phyloP scores from a whole-genome alignment of 192 early-diverging fungal species.

The Gamsiella multidivaricata region DNA sequence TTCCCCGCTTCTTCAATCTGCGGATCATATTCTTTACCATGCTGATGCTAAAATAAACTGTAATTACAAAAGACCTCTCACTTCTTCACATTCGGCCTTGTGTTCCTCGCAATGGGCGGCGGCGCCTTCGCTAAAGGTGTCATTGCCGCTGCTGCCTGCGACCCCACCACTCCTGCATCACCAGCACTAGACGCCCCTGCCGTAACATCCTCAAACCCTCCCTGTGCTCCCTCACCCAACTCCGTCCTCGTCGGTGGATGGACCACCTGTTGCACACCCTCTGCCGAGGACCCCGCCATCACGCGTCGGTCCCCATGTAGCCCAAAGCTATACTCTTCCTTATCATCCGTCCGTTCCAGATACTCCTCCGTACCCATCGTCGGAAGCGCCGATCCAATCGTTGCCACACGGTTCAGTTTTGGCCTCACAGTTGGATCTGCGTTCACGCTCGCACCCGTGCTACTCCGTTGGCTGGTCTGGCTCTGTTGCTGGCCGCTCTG shows the following conservation, averaged over 20 bases:
- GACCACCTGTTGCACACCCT: background rate
- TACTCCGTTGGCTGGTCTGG: background rate
- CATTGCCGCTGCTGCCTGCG: no score
- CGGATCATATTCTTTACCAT: no score
- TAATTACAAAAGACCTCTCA: no score
- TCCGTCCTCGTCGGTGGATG: constrained; percentile 6
- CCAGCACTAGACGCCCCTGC: no score
- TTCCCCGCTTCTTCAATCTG: no score
- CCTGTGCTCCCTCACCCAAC: constrained; percentile 8
- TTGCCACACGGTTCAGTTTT: background rate
- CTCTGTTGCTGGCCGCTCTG: background rate
- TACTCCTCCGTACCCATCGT: constrained; percentile 51
- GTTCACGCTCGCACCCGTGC: no score
- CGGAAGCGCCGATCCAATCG: constrained; percentile 20
- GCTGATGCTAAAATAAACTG: no score
- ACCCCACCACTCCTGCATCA: no score
- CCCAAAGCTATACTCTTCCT: constrained; percentile 43
- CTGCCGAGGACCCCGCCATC: background rate
- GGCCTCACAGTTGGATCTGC: background rate
- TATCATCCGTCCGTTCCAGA: constrained; percentile 47
- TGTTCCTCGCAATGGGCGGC: no score
- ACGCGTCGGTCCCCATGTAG: constrained; percentile 17
- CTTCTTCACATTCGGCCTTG: no score
- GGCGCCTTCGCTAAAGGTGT: no score
- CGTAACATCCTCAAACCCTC: constrained; percentile 1